phyloP scores from a whole-genome alignment of 164 flowering plant species.

The Protea cynaroides region DNA sequence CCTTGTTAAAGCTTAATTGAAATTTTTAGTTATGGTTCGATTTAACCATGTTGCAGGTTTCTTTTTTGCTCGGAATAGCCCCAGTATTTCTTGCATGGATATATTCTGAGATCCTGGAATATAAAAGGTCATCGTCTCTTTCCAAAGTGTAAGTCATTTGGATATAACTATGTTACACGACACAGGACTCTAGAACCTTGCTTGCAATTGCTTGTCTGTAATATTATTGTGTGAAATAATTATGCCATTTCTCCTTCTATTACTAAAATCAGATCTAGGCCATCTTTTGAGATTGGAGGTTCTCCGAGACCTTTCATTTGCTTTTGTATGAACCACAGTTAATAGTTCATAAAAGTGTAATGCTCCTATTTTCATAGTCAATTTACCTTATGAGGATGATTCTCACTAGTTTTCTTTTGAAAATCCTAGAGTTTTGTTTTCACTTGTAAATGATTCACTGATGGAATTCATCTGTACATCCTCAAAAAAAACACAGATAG shows the following conservation, averaged over 20 bases:
- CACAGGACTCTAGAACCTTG: background rate
- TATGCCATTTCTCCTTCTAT: background rate
- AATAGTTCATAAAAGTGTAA: too few species aligned
- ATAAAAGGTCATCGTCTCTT: slow-evolving; percentile 43
- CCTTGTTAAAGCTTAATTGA: background rate
- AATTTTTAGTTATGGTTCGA: background rate
- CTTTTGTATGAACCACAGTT: too few species aligned
- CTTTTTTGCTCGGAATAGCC: slow-evolving; percentile 77
- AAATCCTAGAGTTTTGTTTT: too few species aligned
- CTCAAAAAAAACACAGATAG: too few species aligned
- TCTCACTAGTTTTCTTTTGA: too few species aligned
- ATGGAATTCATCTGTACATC: too few species aligned
- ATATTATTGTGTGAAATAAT: background rate
- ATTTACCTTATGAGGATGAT: too few species aligned
- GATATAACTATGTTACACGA: background rate
- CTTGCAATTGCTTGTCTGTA: too few species aligned
- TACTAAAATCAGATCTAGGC: background rate
- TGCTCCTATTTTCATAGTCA: too few species aligned
- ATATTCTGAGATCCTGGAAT: slow-evolving; percentile 77
- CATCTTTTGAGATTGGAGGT: background rate
- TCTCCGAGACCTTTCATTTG: background rate
- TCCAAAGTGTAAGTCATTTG: slow-evolving; percentile 72
- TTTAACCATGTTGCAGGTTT: slow-evolving; percentile 46
- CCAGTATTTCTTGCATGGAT: slow-evolving; percentile 83
- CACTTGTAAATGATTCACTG: too few species aligned